Evolutionary conservation across 2,329 filamentous ascomycete species (phyloP), one percentile per base, ranked within the genome.

Genomic region (Pseudohalonectria lignicola): DNA sequence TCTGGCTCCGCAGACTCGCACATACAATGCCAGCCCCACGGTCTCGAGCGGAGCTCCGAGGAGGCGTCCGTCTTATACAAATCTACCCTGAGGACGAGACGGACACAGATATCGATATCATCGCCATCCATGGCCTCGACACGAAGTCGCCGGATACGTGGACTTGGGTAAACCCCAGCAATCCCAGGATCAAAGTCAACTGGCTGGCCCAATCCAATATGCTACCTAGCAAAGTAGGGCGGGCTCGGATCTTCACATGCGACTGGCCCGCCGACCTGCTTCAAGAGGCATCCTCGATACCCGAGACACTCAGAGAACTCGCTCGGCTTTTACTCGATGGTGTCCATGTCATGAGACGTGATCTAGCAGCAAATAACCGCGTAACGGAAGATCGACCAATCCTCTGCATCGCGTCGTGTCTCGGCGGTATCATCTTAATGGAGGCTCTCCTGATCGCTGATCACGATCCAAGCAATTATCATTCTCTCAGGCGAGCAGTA

Each of bases 351-450:
- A 53, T 57, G 18, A 50, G 43, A 4, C 39, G 39, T 13, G 21
- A 15, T 13, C 19, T 28, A 2, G 28, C 28, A 30, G 31, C 25
- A 16, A 25, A 17, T 23, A 40, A n/a, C n/a, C n/a, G n/a, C n/a
- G n/a, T 33, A 34, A 41, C 26, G 6, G 43, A 48, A 16, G 51
- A 6, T 6, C 8, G 29, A 31, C 29, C 49, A 2, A 50, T 57
- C 26, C 8, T 57, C 35, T 57, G 56, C 41, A 49, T 57, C 30
- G 53, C 53, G 2, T 57, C 54, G n/a, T 57, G 50, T 41, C 49
- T 57, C n/a, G 53, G 55, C 1, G 55, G 54, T 9, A 48, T 55
- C 31, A 31, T 31, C 29, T 36, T n/a, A 16, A 9, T 31, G 15
- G 8, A 31, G n/a, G 29, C 29, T 31, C 29, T 16, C 8, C 9